Percentiles rank a stretch among this genome's conserved stretches.
These are phyloP conservation scores for Kuraishia hungarica DNA, from an alignment of 805 yeast genomes.

Conservation along the genomic window DNA sequence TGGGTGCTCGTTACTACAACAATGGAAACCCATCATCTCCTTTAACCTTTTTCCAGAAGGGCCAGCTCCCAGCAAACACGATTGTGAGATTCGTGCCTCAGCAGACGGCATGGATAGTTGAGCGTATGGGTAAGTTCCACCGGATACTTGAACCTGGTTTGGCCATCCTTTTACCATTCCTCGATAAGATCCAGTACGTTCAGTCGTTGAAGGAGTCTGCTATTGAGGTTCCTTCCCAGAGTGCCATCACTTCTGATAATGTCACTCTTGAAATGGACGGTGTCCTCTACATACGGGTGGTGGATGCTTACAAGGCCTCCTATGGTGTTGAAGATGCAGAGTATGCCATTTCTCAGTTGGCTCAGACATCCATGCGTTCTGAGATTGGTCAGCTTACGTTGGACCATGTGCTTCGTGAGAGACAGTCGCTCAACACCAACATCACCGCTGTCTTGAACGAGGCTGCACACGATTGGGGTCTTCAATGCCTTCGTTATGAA, in stretches of 20 bases:
- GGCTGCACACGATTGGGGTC: slow-evolving; percentile 83
- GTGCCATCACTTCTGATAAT: slow-evolving; percentile 80
- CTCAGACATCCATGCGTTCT: slow-evolving; percentile 86
- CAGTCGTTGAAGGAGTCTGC: slow-evolving; percentile 79
- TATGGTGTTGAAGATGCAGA: slow-evolving; percentile 86
- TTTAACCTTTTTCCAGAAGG: slow-evolving; percentile 52
- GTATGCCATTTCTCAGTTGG: slow-evolving; percentile 77
- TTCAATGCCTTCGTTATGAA: slow-evolving; percentile 74
- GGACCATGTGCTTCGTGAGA: slow-evolving; percentile 70
- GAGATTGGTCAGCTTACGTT: slow-evolving; percentile 79
- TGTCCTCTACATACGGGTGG: slow-evolving; percentile 66
- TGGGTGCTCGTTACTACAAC: neutral
- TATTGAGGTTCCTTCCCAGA: slow-evolving; percentile 77
- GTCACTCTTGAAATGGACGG: slow-evolving; percentile 84
- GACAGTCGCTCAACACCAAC: slow-evolving; percentile 63
- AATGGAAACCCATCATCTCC: neutral
- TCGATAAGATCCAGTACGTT: slow-evolving; percentile 74
- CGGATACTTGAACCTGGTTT: slow-evolving; percentile 66
- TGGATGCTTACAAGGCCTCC: slow-evolving; percentile 77
- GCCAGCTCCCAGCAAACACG: slow-evolving; percentile 66
- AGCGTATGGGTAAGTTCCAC: slow-evolving; percentile 82
- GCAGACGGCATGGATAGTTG: slow-evolving; percentile 87
- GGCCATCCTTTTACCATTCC: slow-evolving; percentile 61
- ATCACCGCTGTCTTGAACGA: slow-evolving; percentile 76
- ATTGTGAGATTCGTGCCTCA: slow-evolving; percentile 76